Percentiles rank a stretch among this genome's conserved stretches.
Conservation (phyloP, 73 alveolate species). For the Tetrahymena thermophila region DNA sequence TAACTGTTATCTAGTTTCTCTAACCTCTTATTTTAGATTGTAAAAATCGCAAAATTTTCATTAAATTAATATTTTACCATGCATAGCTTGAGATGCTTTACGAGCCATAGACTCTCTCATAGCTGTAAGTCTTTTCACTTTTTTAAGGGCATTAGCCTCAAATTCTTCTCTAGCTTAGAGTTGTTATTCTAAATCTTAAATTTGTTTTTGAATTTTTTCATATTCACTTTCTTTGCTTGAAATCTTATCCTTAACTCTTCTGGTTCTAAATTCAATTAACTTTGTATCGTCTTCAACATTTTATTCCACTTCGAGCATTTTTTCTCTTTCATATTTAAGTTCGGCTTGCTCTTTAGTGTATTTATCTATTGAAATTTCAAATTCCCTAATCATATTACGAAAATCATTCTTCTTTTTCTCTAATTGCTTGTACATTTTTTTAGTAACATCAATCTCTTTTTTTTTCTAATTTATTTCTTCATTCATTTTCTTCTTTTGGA, state of each 20-base stretch:
- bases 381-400: conserved; percentile 29
- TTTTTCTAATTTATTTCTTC: conserved; percentile 13
- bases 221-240: conserved; percentile 52
- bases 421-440: conserved; percentile 22
- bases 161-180: conserved; percentile 69
- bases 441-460: conserved; percentile 27
- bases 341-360: conserved; percentile 39
- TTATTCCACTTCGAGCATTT: conserved; percentile 44
- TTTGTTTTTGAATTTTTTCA: conserved; percentile 29
- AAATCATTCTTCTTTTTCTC: conserved; percentile 6
- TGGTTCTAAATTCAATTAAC: conserved; percentile 27
- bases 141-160: conserved; percentile 67
- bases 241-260: conserved; percentile 38
- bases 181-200: conserved; percentile 53
- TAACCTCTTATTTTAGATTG: conserved; percentile 56
- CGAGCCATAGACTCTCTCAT: conserved; percentile 92
- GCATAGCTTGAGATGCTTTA: conserved; percentile 79
- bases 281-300: conserved; percentile 26
- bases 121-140: conserved; percentile 77
- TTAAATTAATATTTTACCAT: conserved; percentile 15
- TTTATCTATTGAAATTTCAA: conserved; percentile 41
- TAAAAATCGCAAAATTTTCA: background rate
- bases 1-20: conserved; percentile 91
- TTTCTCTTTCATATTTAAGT: conserved; percentile 34
- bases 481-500: conserved; percentile 16